Evolutionary conservation across 1,284 basidiomycete species (phyloP), one percentile per base, ranked within the genome.

Genomic region (Rhodotorula sp.): DNA sequence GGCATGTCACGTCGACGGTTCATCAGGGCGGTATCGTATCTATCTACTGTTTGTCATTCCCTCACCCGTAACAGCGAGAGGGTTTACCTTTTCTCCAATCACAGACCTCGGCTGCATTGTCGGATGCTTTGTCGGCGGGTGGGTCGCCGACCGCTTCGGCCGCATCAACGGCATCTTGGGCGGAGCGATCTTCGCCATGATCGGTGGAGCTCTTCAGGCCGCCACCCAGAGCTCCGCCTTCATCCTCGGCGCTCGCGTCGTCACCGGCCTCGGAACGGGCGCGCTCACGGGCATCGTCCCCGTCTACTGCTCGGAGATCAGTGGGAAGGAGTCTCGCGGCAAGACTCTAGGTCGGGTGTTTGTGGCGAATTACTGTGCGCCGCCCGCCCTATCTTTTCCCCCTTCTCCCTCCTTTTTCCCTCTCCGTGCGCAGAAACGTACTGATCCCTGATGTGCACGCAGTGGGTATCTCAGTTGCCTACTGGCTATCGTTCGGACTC

Each of bases 211-310:
- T 4, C 79, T 86, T 17, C 85, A 86, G 71, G 83, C 82, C 66
- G 84, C 84, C 19, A 82, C 85, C 4, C 84, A 84, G 74, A 84
- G 84, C 70, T 73, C 84, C 36, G 80, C 81, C 52, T 85, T 84
- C 82, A 85, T 85, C 81, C 80, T 83, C 34, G 84, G 83, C 62
- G 84, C 84, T 10, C 83, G 85, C 32, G 77, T 85, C 19, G 81
- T 86, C 65, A 84, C 84, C 72, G 85, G 84, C 22, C 82, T 85
- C 57, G 84, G 85, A 36, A 85, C 84, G 2, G 85, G 84, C 9
- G 81, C 81, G 73, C 78, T 86, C 53, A 86, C 85, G 64, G 30
- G 83, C 22, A 84, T 85, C 68, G 84, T 85, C 8, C 84, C 84
- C 2, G 84, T 85, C 2, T 85, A 84, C 82, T 83, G 81, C 72